phyloP scores from a whole-genome alignment of 1,284 basidiomycete species.

The Pascua sp. region DNA sequence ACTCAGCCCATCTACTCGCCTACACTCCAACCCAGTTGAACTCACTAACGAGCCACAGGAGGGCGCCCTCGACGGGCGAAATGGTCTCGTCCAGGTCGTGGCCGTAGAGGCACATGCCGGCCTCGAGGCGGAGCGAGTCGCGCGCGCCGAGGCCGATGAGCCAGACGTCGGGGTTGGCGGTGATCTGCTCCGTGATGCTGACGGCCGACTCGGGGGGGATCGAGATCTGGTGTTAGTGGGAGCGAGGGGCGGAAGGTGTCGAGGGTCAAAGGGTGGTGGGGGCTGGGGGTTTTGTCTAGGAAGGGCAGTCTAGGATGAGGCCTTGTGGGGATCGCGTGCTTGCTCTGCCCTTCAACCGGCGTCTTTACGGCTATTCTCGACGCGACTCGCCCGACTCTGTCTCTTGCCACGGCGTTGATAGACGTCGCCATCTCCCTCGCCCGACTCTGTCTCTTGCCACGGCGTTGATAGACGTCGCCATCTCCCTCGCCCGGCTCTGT shows the following conservation, averaged over 20 bases:
- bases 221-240: slow-evolving; percentile 63
- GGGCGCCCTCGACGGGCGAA: slow-evolving; percentile 81
- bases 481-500: neutral
- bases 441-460: too few species aligned
- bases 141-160: slow-evolving; percentile 88
- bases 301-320: neutral
- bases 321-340: too few species aligned
- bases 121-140: slow-evolving; percentile 89
- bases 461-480: too few species aligned
- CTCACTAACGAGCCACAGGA: slow-evolving; percentile 86
- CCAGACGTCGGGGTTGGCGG: slow-evolving; percentile 63
- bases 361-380: too few species aligned
- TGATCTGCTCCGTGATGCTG: slow-evolving; percentile 67
- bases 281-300: too few species aligned
- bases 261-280: slow-evolving; percentile 1
- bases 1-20: too few species aligned
- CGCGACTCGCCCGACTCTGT: too few species aligned
- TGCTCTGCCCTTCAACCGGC: too few species aligned
- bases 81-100: slow-evolving; percentile 86
- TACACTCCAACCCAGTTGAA: neutral
- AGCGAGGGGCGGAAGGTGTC: neutral
- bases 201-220: slow-evolving; percentile 75
- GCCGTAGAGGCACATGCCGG: slow-evolving; percentile 97
- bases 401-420: too few species aligned
- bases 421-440: neutral